Evolutionary conservation across 2,329 filamentous ascomycete genomes (phyloP), one percentile per base, ranked within the genome.

Genomic region (Colletotrichum cordylinicola): DNA sequence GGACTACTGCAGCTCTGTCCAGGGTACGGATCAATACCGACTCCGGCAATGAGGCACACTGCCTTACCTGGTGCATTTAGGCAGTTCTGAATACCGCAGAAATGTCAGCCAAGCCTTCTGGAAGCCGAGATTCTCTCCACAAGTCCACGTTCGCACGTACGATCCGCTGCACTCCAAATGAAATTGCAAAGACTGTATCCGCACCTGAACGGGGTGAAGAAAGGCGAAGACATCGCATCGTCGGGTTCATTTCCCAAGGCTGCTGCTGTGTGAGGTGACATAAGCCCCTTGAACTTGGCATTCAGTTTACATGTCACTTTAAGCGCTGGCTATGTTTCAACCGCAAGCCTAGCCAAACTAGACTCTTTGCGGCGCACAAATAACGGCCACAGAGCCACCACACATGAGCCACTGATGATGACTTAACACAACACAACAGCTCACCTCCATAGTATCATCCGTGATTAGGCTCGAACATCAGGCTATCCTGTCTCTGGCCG

Each of bases 201-300:
- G 39, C n/a, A n/a, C 0, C 2, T 0, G 1, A 52, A 33, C n/a
- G 58, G 1, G 6, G 58, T 2, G 2, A 13, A 37, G 18, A 62
- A n/a, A 15, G 21, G 31, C 58, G 31, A 24, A n/a, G 12, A 9
- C n/a, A 33, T 62, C 58, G 58, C 21, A 37, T 21, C 58, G 13
- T 62, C 58, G 58, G 33, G 15, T 62, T 37, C 31, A 21, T 24
- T 62, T 35, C 16, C 56, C 12, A 9, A 1, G 12, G 29, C 39
- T 48, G 21, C 39, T 48, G 21, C 10, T 13, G 58, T 35, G 29
- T 37, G 31, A 62, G 58, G 31, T 35, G 29, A 62, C n/a, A 21
- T n/a, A 52, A 21, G n/a, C 18, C 31, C 33, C 55, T 27, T 37
- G 12, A 62, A 62, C 58, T 62, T 37, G 58, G 58, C 58, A 21